These are phyloP conservation scores for Inosperma sp. DNA, from an alignment of 768 basidiomycete species.

Conservation along the genomic window DNA sequence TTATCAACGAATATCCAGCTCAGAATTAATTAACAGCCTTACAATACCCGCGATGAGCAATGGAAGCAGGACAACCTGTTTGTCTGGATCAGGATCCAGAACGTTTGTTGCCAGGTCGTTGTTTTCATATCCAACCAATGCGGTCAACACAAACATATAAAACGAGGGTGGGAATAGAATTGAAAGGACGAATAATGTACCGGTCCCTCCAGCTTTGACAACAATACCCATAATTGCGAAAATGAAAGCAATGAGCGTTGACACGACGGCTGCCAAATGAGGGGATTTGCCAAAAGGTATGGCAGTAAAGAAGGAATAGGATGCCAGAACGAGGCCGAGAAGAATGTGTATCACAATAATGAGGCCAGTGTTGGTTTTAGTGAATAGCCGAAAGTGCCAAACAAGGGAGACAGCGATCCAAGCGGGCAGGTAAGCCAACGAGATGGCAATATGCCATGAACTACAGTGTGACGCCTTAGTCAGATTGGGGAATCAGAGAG, in stretches of 20 bases:
- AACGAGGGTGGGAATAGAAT: no score
- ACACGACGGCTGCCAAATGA: slow-evolving; percentile 60
- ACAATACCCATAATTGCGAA: no score
- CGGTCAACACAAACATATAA: no score
- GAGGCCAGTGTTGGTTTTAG: slow-evolving; percentile 50
- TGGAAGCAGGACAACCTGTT: slow-evolving; percentile 47
- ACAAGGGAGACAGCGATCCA: slow-evolving; percentile 55
- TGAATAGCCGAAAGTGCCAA: slow-evolving; percentile 66
- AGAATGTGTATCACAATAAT: no score
- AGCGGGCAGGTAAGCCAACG: no score
- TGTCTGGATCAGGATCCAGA: slow-evolving; percentile 67
- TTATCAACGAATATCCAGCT: slow-evolving; percentile 23
- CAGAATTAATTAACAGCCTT: slow-evolving; percentile 22
- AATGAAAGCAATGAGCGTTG: no score
- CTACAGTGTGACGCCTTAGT: slow-evolving; percentile 27
- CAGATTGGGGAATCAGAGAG: not conserved
- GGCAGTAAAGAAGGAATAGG: no score
- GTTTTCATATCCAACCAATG: no score
- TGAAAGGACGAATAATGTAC: slow-evolving; percentile 55
- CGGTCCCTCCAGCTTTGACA: slow-evolving; percentile 42
- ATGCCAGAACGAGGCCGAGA: no score
- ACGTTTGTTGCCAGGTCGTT: no score
- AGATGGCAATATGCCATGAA: no score
- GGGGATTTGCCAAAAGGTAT: slow-evolving; percentile 68
- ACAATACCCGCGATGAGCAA: slow-evolving; percentile 63